Conservation (phyloP, 148 eudicot species). For the Bassia scoparia region DNA sequence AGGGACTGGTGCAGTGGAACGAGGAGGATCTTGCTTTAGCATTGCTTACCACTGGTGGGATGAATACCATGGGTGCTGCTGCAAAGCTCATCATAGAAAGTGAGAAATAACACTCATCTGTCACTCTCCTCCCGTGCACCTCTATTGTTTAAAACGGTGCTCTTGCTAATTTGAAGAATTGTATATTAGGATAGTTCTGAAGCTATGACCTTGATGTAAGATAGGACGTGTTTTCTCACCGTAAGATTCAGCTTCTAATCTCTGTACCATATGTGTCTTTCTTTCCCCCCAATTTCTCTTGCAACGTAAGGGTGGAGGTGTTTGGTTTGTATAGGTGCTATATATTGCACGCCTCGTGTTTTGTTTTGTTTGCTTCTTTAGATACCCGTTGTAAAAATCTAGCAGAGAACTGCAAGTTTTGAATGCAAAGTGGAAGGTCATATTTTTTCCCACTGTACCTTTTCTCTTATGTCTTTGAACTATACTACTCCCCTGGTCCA, state of each 20-base stretch:
- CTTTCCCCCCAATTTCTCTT: background rate
- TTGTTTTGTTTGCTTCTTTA: background rate
- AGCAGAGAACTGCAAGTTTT: background rate
- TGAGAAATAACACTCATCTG: slow-evolving; percentile 14
- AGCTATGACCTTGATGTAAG: slow-evolving; percentile 11
- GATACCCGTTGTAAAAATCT: background rate
- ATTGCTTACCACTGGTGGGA: slow-evolving; percentile 61
- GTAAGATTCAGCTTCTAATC: background rate
- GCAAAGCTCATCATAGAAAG: slow-evolving; percentile 55
- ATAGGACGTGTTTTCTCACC: background rate
- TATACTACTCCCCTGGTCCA: no score
- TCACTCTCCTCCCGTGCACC: background rate
- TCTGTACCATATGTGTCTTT: background rate
- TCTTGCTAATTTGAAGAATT: background rate
- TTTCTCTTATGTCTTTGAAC: no score
- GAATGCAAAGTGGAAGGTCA: background rate
- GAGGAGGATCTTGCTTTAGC: slow-evolving; percentile 67
- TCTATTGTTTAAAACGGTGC: background rate
- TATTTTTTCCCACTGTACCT: no score
- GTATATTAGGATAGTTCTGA: slow-evolving; percentile 28
- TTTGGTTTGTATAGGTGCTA: background rate
- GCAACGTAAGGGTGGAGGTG: background rate
- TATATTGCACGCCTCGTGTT: background rate
- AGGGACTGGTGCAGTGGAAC: slow-evolving; percentile 55
- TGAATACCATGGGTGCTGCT: slow-evolving; percentile 64